These are phyloP conservation scores for Leucocoprinus leucothites DNA, from an alignment of 768 basidiomycete genomes.

Conservation along the genomic window DNA sequence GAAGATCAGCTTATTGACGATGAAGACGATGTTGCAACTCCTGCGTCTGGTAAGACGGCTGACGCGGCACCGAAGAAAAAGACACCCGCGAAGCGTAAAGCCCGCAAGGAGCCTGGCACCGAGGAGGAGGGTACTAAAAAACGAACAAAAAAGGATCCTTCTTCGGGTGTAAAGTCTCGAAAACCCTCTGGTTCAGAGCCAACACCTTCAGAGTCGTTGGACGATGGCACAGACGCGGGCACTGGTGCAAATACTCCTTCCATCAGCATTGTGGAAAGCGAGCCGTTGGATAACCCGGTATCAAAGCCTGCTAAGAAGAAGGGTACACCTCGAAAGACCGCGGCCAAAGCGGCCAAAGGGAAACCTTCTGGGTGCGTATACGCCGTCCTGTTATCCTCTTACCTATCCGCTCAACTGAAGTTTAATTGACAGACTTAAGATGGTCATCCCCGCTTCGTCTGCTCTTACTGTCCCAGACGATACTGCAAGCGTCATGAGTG, in stretches of 20 bases:
- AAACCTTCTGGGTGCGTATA: conserved; percentile 32
- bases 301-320: conserved; percentile 43
- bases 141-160: conserved; percentile 42
- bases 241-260: conserved; percentile 20
- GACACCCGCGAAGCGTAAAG: conserved; percentile 45
- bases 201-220: conserved; percentile 34
- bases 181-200: conserved; percentile 41
- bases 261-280: conserved; percentile 16
- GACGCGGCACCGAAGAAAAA: conserved; percentile 48
- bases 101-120: conserved; percentile 51
- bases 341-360: conserved; percentile 39
- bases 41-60: conserved; percentile 23
- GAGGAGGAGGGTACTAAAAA: conserved; percentile 37
- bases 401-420: conserved; percentile 12
- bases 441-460: conserved; percentile 25
- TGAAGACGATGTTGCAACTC: conserved; percentile 29
- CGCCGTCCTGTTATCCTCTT: not conserved
- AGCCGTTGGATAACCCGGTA: conserved; percentile 13
- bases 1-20: conserved; percentile 81
- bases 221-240: conserved; percentile 28
- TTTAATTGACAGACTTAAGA: conserved; percentile 26
- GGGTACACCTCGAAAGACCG: conserved; percentile 17
- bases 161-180: conserved; percentile 18
- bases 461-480: conserved; percentile 42
- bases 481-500: conserved; percentile 47